These are phyloP conservation scores for Inga leiocalycina DNA, from an alignment of 306 rosid species.

Conservation along the genomic window DNA sequence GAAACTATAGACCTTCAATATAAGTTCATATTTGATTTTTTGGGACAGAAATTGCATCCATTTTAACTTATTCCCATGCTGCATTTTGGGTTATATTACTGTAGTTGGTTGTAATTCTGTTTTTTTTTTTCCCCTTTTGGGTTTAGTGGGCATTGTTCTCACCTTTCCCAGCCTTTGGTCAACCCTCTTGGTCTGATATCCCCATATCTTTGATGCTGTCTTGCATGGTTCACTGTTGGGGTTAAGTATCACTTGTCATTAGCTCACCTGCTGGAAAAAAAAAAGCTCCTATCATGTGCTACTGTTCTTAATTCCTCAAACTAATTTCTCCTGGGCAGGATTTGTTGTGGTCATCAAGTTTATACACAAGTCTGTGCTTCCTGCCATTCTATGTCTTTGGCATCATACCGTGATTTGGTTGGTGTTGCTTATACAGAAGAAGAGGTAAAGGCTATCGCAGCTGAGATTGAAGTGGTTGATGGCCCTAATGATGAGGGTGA, in stretches of 20 bases:
- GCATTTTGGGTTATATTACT: slow-evolving; percentile 6
- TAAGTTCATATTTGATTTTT: background rate
- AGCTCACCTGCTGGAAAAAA: background rate
- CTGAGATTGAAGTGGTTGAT: slow-evolving; percentile 97
- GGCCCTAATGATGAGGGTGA: slow-evolving; percentile 99
- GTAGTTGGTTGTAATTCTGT: background rate
- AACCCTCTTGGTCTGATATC: background rate
- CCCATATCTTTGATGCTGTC: slow-evolving; percentile 6
- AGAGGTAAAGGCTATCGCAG: slow-evolving; percentile 97
- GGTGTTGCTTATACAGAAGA: slow-evolving; percentile 98
- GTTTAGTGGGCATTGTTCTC: background rate
- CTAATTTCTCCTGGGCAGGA: slow-evolving; percentile 63
- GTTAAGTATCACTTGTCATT: slow-evolving; percentile 5
- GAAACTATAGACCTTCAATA: background rate
- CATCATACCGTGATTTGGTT: slow-evolving; percentile 98
- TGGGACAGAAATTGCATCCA: slow-evolving; percentile 1
- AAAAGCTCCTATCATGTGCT: background rate
- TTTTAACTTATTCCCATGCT: background rate
- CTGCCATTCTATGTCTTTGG: slow-evolving; percentile 94
- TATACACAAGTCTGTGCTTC: slow-evolving; percentile 94
- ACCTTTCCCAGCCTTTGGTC: background rate
- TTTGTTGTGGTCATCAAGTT: slow-evolving; percentile 99
- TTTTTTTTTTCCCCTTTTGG: background rate
- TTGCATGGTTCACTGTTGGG: background rate
- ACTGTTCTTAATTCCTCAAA: slow-evolving; percentile 8